Base-by-base conservation (phyloP, 305 asterid genomes). In the Plantago coronopus region DNA sequence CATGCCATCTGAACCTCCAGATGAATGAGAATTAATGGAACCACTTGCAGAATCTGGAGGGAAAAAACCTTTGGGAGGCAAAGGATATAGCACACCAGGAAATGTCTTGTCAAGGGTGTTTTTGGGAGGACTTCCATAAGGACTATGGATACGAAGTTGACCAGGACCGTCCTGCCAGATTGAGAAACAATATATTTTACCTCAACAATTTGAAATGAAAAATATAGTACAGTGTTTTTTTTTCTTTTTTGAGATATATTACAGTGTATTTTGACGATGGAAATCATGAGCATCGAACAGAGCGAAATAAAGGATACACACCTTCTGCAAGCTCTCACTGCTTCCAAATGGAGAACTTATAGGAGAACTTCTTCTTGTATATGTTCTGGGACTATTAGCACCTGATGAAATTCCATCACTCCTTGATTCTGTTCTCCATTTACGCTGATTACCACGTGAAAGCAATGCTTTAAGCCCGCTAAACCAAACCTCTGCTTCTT, bases 401-500 rank as follows among this genome's bases (percentile, higher is more conserved):
- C 89, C 97, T 67, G 97, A 87, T 47, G 96, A 76, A 66, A 84
- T 77, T 66, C 95, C 97, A 72, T 87, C 97, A 68, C 94, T 87
- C 73, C 95, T 87, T 51, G 96, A 74, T 64, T 87, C 97, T 58
- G 83, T 78, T 77, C 96, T 85, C 93, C 93, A 85, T 59, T 87
- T 90, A 57, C 85, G 83, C 76, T 85, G 96, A 74, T 81, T 88
- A 56, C 88, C 79, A 10, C 93, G 88, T 53, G 93, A 83, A 62
- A 87, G 79, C 79, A 89, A 70, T 61, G 97, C 97, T 82, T 89
- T 89, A 63, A 89, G 80, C 57, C 97, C 97, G 68, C 95, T 85
- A 80, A 90, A 88, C 96, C 96, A 91, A 50, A 88, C 96, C 79
- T 91, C 96, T 70, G 98, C 96, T 78, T 91, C 96, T 78, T 88